phyloP scores from a whole-genome alignment of 441 rosid genomes.

The Raphanus hybrid region DNA sequence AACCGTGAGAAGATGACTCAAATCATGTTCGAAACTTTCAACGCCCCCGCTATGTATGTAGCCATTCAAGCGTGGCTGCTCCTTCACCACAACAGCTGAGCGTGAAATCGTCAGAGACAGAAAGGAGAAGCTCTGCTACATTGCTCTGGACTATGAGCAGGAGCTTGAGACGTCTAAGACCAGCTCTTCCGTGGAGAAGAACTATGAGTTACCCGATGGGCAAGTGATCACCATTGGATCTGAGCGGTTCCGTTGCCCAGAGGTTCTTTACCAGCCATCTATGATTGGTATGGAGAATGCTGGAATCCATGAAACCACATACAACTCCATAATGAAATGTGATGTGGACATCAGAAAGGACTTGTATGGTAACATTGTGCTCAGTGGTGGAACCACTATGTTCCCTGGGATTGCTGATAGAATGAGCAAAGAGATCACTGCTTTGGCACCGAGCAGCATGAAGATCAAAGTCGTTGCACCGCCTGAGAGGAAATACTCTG shows the following conservation, averaged over 20 bases:
- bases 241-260: constrained; percentile 71
- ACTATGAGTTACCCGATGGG: constrained; percentile 65
- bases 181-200: constrained; percentile 63
- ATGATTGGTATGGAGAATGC: constrained; percentile 62
- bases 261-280: constrained; percentile 64
- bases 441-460: constrained; percentile 59
- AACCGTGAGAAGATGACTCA: constrained; percentile 83
- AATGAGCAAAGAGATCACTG: constrained; percentile 60
- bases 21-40: constrained; percentile 80
- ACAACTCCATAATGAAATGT: constrained; percentile 57
- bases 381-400: constrained; percentile 62
- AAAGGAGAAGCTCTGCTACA: constrained; percentile 65
- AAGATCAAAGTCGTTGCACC: constrained; percentile 73
- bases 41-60: constrained; percentile 75
- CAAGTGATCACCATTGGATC: constrained; percentile 66
- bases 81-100: constrained; percentile 67
- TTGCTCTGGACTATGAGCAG: constrained; percentile 69
- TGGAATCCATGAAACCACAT: constrained; percentile 62
- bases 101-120: constrained; percentile 66
- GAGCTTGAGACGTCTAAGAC: constrained; percentile 66
- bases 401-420: constrained; percentile 59
- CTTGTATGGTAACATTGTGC: constrained; percentile 58
- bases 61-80: constrained; percentile 77
- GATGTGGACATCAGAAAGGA: constrained; percentile 58
- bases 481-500: constrained; percentile 72